phyloP scores from a whole-genome alignment of 306 rosid genomes.

The Sechiopsis laciniata region DNA sequence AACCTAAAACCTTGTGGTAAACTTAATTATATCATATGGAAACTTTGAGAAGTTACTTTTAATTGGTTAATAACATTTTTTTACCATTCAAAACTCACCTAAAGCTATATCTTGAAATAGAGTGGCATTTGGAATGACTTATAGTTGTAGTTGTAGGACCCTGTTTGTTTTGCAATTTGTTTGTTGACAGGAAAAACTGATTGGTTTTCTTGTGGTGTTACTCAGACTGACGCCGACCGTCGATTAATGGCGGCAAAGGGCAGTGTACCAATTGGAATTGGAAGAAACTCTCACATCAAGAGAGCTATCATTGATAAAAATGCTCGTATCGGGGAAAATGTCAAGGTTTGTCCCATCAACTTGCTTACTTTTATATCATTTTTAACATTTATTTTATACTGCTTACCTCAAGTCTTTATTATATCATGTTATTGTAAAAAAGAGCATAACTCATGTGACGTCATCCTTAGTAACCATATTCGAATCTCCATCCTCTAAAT shows the following conservation, averaged over 20 bases:
- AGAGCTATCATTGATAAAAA: constrained; percentile 97
- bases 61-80: background rate
- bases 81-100: background rate
- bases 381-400: background rate
- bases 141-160: too few species aligned
- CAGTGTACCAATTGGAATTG: constrained; percentile 86
- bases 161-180: too few species aligned
- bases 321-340: constrained; percentile 87
- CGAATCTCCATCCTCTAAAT: too few species aligned
- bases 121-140: too few species aligned
- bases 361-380: background rate
- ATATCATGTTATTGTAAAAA: background rate
- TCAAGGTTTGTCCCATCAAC: constrained; percentile 51
- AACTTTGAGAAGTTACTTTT: background rate
- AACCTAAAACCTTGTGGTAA: too few species aligned
- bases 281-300: constrained; percentile 78
- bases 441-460: too few species aligned
- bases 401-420: background rate
- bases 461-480: too few species aligned
- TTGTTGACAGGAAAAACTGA: background rate
- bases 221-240: constrained; percentile 78
- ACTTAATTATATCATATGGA: background rate
- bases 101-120: background rate
- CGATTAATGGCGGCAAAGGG: constrained; percentile 79
- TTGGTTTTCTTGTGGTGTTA: constrained; percentile 29